These are phyloP conservation scores for Raphanus raphanistrum DNA, from an alignment of 345 rosid genomes.

Conservation along the genomic window DNA sequence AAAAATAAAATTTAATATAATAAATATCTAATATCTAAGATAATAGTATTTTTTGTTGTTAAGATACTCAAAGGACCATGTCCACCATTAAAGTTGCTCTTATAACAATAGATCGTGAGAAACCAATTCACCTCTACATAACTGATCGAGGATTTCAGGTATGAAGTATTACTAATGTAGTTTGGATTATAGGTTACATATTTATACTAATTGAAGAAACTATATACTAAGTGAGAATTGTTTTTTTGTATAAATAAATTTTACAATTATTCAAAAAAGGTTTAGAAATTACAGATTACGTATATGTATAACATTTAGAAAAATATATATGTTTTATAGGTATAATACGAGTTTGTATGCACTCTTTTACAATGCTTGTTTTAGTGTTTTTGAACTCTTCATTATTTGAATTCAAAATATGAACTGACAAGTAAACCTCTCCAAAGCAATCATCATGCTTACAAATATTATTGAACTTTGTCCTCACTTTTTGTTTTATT, in stretches of 20 bases:
- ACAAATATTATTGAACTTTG: constrained; percentile 1
- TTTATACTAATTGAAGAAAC: background rate
- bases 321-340: background rate
- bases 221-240: background rate
- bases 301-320: no score
- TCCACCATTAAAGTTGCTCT: no score
- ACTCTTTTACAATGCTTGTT: background rate
- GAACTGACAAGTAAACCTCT: background rate
- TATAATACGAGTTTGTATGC: background rate
- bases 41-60: no score
- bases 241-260: no score
- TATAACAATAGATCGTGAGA: no score
- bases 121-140: no score
- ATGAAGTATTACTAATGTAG: no score
- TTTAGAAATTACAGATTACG: background rate
- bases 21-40: no score
- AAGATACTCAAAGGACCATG: no score
- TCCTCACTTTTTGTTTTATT: background rate
- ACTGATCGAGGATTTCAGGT: no score
- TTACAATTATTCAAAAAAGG: background rate
- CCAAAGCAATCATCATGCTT: constrained; percentile 26
- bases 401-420: constrained; percentile 20
- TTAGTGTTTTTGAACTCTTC: background rate
- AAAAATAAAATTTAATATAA: no score
- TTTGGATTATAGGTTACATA: no score